Evolutionary conservation across 2,329 filamentous ascomycete genomes (phyloP).

Genomic region (Pseudogymnoascus sp.): DNA sequence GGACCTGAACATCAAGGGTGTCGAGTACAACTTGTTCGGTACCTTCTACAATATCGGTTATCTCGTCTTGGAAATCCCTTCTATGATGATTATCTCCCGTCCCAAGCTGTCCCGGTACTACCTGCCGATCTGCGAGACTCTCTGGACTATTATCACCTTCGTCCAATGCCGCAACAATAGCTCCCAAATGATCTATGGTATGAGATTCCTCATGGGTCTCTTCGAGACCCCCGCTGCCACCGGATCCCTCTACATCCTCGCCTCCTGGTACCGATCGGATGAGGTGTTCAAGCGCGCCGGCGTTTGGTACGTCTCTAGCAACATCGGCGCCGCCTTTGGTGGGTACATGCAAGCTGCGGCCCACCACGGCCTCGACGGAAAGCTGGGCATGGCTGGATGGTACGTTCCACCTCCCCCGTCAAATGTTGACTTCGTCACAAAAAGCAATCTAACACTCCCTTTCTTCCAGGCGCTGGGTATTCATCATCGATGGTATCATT

Average conservation of each 20-base stretch:
- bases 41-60: not conserved
- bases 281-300: constrained; percentile 18
- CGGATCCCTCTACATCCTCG: constrained; percentile 12
- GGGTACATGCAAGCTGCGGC: constrained; percentile 41
- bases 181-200: constrained; percentile 31
- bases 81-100: not conserved
- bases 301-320: not conserved
- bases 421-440: not conserved
- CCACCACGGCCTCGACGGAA: constrained; percentile 21
- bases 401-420: not conserved
- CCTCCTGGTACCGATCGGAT: constrained; percentile 13
- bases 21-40: constrained; percentile 23
- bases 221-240: constrained; percentile 16
- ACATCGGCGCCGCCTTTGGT: not conserved
- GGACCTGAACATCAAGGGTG: constrained; percentile 37
- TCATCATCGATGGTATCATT: constrained; percentile 26
- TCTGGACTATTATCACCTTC: constrained; percentile 14
- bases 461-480: constrained; percentile 21
- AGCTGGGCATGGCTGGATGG: constrained; percentile 19
- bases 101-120: constrained; percentile 15
- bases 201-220: constrained; percentile 36
- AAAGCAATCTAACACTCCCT: not conserved
- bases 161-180: constrained; percentile 20
- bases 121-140: constrained; percentile 13
- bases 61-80: not conserved